Evolutionary conservation across 257 asterid species (phyloP), one percentile per base, ranked within the genome.

Genomic region (Catharanthus roseus): DNA sequence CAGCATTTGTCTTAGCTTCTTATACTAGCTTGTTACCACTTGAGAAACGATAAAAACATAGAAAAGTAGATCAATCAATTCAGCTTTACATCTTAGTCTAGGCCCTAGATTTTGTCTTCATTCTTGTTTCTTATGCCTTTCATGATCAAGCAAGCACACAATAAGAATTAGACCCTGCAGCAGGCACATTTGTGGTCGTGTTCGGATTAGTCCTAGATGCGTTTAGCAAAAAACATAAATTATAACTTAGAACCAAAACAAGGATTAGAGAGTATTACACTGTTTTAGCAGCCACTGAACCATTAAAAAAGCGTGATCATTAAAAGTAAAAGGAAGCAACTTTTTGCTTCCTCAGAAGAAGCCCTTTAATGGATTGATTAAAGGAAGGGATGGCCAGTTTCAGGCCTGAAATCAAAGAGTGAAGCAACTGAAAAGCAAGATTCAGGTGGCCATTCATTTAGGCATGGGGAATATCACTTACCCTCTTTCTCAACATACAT

Each of bases 381-480:
- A 38, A 38, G 3, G 58, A 51, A 51, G n/a, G 58, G 16, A 2
- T 51, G 58, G 29, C 3, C n/a, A 21, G 58, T 36, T 64, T 39
- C 69, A 64, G 33, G 51, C 33, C 6, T 16, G 29, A 7, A 44
- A 16, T 36, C 1, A 41, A 67, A 44, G 45, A 31, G 33, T 29
- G 67, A 65, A 69, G 60, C 5, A 45, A 26, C 33, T 41, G 54
- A 8, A 34, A 61, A 68, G 68, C 72, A 72, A 61, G 76, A 75
- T 41, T 81, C 82, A 77, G 70, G 50, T 56, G 66, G 65, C 62
- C 69, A 82, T 76, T 86, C 75, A 84, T 81, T 82, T 73, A 76
- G 83, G 79, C 78, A 3, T 31, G 33, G 11, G 24, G 10, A 21
- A 28, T 45, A 23, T 9, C 5, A 33, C 10, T 29, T 29, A 10